phyloP scores from a whole-genome alignment of 768 basidiomycete genomes.

The Grammothele lineata region DNA sequence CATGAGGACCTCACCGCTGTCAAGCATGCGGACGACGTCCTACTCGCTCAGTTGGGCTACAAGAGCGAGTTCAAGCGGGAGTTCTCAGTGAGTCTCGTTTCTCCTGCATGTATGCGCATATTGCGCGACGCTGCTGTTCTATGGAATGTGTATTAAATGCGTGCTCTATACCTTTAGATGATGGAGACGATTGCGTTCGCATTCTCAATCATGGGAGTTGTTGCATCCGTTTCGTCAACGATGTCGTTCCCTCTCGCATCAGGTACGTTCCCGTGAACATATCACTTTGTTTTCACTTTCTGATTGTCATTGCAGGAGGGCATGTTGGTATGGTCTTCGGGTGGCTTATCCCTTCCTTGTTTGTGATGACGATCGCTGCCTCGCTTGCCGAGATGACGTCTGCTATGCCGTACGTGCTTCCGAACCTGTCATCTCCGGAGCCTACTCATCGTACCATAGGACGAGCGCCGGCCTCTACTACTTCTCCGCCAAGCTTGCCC shows the following conservation, averaged over 20 bases:
- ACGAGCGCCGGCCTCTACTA: conserved; percentile 80
- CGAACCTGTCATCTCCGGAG: too few species aligned
- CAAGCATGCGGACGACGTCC: conserved; percentile 46
- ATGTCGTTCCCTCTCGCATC: conserved; percentile 58
- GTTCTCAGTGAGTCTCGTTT: conserved; percentile 49
- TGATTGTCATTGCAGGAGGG: conserved; percentile 57
- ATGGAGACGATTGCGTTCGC: conserved; percentile 63
- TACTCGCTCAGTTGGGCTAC: conserved; percentile 68
- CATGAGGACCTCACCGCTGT: conserved; percentile 14
- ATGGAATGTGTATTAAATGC: too few species aligned
- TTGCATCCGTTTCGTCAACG: conserved; percentile 66
- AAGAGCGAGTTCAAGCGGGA: conserved; percentile 71
- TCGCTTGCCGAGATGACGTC: conserved; percentile 71
- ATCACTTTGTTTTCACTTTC: too few species aligned
- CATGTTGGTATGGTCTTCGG: conserved; percentile 78
- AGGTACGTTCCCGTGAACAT: conserved; percentile 45
- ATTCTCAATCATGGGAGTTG: conserved; percentile 69
- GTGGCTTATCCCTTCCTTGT: conserved; percentile 68
- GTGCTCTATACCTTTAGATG: conserved; percentile 39
- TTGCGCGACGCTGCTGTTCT: too few species aligned
- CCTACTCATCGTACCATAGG: too few species aligned
- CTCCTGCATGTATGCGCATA: not conserved
- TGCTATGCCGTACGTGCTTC: conserved; percentile 63
- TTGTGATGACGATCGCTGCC: conserved; percentile 62
- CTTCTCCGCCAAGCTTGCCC: conserved; percentile 72